Conservation (phyloP, 1,284 basidiomycete species). For the Schizopora paradoxa region DNA sequence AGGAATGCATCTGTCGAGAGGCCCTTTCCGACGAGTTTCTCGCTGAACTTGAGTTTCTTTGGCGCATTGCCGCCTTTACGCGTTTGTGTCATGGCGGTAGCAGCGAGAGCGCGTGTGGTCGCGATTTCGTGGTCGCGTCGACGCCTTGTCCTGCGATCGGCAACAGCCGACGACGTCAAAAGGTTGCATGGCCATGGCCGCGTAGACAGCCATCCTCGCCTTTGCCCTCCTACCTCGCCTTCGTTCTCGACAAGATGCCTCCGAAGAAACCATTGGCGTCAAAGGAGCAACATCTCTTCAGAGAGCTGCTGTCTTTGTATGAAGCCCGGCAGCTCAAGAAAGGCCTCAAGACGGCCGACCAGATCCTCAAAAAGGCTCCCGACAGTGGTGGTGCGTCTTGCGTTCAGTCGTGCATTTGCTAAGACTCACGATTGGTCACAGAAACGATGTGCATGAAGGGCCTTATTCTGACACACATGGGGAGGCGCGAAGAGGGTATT, state of each 20-base stretch:
- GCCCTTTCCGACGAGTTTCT: slow-evolving; percentile 71
- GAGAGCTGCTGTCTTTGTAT: slow-evolving; percentile 85
- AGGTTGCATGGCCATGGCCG: too few relatives aligned
- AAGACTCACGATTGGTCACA: slow-evolving; percentile 31
- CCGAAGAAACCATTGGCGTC: slow-evolving; percentile 52
- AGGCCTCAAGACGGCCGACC: slow-evolving; percentile 88
- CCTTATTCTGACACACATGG: slow-evolving; percentile 79
- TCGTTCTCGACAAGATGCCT: too few relatives aligned
- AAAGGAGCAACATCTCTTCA: slow-evolving; percentile 86
- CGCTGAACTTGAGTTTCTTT: slow-evolving; percentile 68
- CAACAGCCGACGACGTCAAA: too few relatives aligned
- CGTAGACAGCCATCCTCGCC: too few relatives aligned
- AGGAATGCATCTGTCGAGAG: slow-evolving; percentile 71
- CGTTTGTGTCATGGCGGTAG: slow-evolving; percentile 65
- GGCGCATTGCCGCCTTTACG: slow-evolving; percentile 48
- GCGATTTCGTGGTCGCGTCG: too few relatives aligned
- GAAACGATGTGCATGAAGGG: slow-evolving; percentile 96
- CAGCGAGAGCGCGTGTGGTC: too few relatives aligned
- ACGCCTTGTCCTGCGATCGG: too few relatives aligned
- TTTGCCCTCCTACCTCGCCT: too few relatives aligned
- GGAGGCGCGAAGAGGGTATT: slow-evolving; percentile 78
- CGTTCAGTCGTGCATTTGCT: slow-evolving; percentile 14
- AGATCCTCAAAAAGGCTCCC: slow-evolving; percentile 92
- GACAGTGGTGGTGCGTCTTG: slow-evolving; percentile 81
- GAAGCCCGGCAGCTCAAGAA: slow-evolving; percentile 89